Evolutionary conservation across 345 rosid species (phyloP).

Genomic region (Populus pruinosa): DNA sequence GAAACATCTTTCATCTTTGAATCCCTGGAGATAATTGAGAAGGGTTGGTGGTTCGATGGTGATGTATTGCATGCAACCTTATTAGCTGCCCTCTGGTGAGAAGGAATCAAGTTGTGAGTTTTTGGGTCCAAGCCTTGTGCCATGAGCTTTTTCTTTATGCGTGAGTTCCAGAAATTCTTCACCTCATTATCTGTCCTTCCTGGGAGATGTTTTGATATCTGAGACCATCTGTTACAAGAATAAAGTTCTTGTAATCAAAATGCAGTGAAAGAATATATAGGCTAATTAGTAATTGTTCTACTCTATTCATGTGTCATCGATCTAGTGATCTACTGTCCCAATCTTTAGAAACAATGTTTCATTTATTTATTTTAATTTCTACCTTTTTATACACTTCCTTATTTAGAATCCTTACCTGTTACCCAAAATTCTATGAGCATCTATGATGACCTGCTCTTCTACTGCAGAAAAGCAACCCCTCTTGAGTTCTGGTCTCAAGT

Average conservation of each 20-base stretch:
- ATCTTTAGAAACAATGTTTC: background rate
- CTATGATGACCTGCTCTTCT: conserved; percentile 26
- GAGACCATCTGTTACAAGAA: conserved; percentile 64
- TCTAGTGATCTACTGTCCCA: background rate
- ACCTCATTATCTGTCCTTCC: conserved; percentile 82
- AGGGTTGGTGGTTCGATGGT: conserved; percentile 14
- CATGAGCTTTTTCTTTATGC: conserved; percentile 63
- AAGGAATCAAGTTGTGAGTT: conserved; percentile 24
- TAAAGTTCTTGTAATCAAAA: background rate
- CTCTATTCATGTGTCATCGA: background rate
- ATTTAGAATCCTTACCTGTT: conserved; percentile 17
- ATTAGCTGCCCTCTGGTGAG: conserved; percentile 25
- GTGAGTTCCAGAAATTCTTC: conserved; percentile 77
- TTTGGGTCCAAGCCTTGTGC: conserved; percentile 44
- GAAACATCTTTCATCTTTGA: background rate
- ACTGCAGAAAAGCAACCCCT: conserved; percentile 19
- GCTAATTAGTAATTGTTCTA: background rate
- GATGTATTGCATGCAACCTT: conserved; percentile 13
- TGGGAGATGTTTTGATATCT: conserved; percentile 74
- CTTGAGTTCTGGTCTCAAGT: conserved; percentile 25
- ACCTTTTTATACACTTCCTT: background rate
- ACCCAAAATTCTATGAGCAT: conserved; percentile 26
- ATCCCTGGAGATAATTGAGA: conserved; percentile 16
- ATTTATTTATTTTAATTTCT: background rate
- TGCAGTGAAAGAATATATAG: background rate